A percentile compares a stretch with the other conserved stretches of the same genome.
phyloP scores from a whole-genome alignment of 2,329 filamentous ascomycete genomes.

The Elsinoe perseae region DNA sequence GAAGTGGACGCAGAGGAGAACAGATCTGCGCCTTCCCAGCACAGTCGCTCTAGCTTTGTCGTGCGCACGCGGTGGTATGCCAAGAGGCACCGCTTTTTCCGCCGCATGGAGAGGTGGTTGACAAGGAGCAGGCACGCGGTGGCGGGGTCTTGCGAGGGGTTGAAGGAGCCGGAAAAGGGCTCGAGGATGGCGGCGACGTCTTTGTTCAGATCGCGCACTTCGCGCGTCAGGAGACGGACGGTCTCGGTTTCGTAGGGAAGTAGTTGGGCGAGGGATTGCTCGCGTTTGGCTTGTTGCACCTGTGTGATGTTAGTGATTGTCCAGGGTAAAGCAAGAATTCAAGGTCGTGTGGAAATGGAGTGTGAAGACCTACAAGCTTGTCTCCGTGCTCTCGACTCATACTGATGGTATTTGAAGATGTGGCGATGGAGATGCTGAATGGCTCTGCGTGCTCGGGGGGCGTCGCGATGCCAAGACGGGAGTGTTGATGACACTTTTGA shows the following conservation, averaged over 20 bases:
- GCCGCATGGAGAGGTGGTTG: conserved; percentile 87
- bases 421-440: background rate
- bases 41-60: conserved; percentile 86
- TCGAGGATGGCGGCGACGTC: conserved; percentile 73
- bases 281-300: conserved; percentile 95
- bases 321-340: background rate
- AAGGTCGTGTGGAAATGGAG: conserved; percentile 8
- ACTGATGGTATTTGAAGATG: background rate
- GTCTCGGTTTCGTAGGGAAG: conserved; percentile 90
- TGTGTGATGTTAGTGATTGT: conserved; percentile 31
- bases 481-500: conserved; percentile 11
- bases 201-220: conserved; percentile 87
- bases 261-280: conserved; percentile 74
- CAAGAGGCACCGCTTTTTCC: conserved; percentile 91
- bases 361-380: conserved; percentile 59
- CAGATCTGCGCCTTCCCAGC: conserved; percentile 83
- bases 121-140: conserved; percentile 84
- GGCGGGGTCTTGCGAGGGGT: conserved; percentile 73
- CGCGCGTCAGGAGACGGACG: conserved; percentile 76
- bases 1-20: conserved; percentile 55
- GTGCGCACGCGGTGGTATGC: conserved; percentile 87
- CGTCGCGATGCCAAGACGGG: conserved; percentile 15
- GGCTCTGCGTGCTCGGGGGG: background rate
- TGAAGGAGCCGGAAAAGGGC: conserved; percentile 72
- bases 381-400: conserved; percentile 88